phyloP scores from a whole-genome alignment of 225 moss, liverwort and hornwort species.

The Neckera pumila region DNA sequence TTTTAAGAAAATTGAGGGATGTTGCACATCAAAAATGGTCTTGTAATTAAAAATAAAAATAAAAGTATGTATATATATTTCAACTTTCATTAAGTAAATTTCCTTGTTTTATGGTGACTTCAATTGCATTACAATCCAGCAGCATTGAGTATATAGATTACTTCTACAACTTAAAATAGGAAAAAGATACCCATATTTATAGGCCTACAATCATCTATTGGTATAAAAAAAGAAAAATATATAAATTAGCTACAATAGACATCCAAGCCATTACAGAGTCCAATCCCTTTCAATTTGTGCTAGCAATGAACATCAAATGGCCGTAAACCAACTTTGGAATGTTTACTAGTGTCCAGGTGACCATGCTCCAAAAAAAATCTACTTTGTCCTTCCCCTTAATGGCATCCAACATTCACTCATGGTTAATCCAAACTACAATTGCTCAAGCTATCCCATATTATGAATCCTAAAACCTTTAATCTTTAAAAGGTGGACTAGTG shows the following conservation, averaged over 20 bases:
- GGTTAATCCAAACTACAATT: background rate
- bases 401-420: background rate
- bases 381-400: rapidly evolving
- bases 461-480: too few relatives aligned
- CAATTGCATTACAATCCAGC: background rate
- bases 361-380: rapidly evolving
- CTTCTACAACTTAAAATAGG: background rate
- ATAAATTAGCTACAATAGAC: background rate
- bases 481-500: rapidly evolving
- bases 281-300: background rate
- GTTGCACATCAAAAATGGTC: background rate
- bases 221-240: background rate
- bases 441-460: background rate
- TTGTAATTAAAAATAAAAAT: too few relatives aligned
- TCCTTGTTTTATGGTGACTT: rapidly evolving
- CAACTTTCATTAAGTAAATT: background rate
- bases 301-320: background rate
- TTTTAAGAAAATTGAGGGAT: background rate
- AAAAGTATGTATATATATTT: background rate
- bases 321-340: rapidly evolving
- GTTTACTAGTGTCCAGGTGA: background rate
- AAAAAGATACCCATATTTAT: background rate
- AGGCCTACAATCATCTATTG: background rate
- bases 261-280: background rate
- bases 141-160: rapidly evolving